These are phyloP conservation scores for Aspergillus fijiensis DNA, from an alignment of 2,329 filamentous ascomycete genomes.

Conservation along the genomic window DNA sequence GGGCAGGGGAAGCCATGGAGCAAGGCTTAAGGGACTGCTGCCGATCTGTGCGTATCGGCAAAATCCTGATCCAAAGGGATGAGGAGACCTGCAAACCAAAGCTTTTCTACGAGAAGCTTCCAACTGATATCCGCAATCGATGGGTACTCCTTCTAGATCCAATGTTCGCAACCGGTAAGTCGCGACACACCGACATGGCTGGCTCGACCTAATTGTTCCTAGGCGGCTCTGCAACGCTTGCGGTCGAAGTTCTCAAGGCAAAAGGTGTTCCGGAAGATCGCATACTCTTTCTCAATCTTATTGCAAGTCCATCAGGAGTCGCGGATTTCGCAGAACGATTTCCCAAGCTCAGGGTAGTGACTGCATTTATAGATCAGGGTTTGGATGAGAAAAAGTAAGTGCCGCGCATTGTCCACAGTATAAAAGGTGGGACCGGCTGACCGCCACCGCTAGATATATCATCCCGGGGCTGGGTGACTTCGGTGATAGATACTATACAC, in stretches of 20 bases:
- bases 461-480: slow-evolving; percentile 92
- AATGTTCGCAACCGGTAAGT: slow-evolving; percentile 93
- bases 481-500: slow-evolving; percentile 91
- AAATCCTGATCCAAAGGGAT: slow-evolving; percentile 96
- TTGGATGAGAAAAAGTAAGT: slow-evolving; percentile 94
- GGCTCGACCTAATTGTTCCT: slow-evolving; percentile 7
- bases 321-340: slow-evolving; percentile 85
- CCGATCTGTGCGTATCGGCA: slow-evolving; percentile 94
- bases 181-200: neutral
- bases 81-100: slow-evolving; percentile 91
- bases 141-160: slow-evolving; percentile 95
- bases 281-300: slow-evolving; percentile 94
- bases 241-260: slow-evolving; percentile 85
- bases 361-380: slow-evolving; percentile 94
- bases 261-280: slow-evolving; percentile 91
- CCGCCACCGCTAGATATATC: slow-evolving; percentile 69
- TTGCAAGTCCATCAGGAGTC: slow-evolving; percentile 93
- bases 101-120: slow-evolving; percentile 96
- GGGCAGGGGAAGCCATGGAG: slow-evolving; percentile 97
- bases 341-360: slow-evolving; percentile 86
- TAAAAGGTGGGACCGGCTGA: slow-evolving; percentile 6
- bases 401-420: neutral
- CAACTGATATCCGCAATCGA: slow-evolving; percentile 84
- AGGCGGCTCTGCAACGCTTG: slow-evolving; percentile 96
- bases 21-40: slow-evolving; percentile 95